Base-by-base conservation (phyloP, 106 monocot species). In the Amphibolis antarctica region DNA sequence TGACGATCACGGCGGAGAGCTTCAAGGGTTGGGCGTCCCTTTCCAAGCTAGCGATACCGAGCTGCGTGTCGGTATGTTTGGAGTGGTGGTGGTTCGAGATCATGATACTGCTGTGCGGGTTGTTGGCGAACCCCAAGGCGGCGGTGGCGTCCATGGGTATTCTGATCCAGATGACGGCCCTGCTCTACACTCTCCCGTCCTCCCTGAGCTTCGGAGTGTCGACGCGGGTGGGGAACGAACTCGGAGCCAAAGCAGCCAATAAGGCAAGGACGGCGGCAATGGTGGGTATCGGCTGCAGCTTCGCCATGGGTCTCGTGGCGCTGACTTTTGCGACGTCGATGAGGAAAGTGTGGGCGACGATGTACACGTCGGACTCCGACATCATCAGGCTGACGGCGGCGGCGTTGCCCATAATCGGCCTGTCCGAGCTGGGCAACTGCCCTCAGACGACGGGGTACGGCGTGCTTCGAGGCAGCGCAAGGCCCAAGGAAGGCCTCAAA, bases 21-120 rank as follows among this genome's bases (percentile, higher is more conserved):
- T 79, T 80, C 60, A 67, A 19, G 0, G 88, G 74, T 0, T 88
- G 88, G 85, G 55, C 68, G 2, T 25, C 84, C 2, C 80, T 92
- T 24, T 44, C 88, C 28, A 67, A 58, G 51, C 85, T 92, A 4
- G 92, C 92, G 0, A 43, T 93, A 13, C 93, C 93, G 1, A 93
- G 88, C 74, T 93, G 93, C 76, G 46, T 85, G 27, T 86, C 89
- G 30, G 93, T 94, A 9, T 92, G 92, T 68, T 63, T 92, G 27
- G 92, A 92, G 60, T 92, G 92, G 92, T 92, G 92, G 92, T 92
- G 92, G 87, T 92, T 88, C 67, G 92, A 92, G 71, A 85, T 92
- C 63, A 88, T 92, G 92, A 80, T 88, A 53, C 28, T 92, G 21
- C 77, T 92, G 19, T 92, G 84, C 53, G 92, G 92, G 14, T 58